Conservation (phyloP, 768 basidiomycete species). For the Lentinula aciculospora region DNA sequence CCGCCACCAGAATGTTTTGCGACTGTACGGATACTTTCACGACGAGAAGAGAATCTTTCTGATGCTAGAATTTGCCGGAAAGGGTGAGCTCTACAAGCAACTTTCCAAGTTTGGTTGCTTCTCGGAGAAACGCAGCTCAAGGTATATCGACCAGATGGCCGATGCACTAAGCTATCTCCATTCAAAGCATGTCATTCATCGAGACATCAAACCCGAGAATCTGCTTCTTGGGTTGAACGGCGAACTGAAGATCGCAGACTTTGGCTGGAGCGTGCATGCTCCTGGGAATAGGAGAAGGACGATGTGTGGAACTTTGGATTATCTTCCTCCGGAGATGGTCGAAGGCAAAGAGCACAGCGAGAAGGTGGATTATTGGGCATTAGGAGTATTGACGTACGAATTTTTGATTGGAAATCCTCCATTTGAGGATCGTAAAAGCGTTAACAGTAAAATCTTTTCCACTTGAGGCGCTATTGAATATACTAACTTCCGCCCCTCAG, state of each 20-base stretch:
- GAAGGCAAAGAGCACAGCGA: constrained; percentile 86
- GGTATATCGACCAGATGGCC: constrained; percentile 98
- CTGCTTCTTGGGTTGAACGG: constrained; percentile 90
- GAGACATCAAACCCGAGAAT: constrained; percentile 99
- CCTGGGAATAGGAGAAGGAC: constrained; percentile 87
- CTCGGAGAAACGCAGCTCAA: constrained; percentile 78
- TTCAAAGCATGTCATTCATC: constrained; percentile 94
- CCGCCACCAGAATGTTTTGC: constrained; percentile 89
- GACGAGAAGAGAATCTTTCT: constrained; percentile 97
- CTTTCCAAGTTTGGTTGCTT: constrained; percentile 83
- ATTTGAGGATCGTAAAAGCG: constrained; percentile 82
- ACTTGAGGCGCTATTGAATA: not conserved
- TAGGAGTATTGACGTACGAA: constrained; percentile 95
- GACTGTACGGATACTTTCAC: constrained; percentile 96
- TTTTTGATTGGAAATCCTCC: constrained; percentile 63
- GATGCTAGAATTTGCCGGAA: constrained; percentile 96
- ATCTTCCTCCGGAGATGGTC: constrained; percentile 98
- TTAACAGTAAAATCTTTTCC: constrained; percentile 49
- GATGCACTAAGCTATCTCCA: constrained; percentile 93
- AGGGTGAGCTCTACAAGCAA: constrained; percentile 96
- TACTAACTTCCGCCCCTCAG: constrained; percentile 30
- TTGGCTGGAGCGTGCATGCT: constrained; percentile 98
- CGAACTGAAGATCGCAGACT: constrained; percentile 97
- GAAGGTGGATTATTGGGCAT: constrained; percentile 91
- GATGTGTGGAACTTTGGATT: constrained; percentile 93